Evolutionary conservation across 257 asterid genomes (phyloP), one percentile per base, ranked within the genome.

Genomic region (Dorcoceras hygrometricum): DNA sequence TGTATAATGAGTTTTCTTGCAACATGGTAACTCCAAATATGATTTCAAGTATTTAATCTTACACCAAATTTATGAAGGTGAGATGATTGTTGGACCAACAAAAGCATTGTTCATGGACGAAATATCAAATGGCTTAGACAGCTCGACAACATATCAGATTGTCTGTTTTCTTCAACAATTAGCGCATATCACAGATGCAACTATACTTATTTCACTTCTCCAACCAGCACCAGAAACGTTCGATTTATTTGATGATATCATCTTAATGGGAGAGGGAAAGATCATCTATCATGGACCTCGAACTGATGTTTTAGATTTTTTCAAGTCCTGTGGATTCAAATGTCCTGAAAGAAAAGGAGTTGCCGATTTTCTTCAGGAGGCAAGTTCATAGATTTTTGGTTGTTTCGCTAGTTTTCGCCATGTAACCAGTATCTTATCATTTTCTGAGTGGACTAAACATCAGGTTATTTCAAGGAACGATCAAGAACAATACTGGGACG

Each of bases 321-420:
- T 82, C 50, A 56, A 71, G 29, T 36, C 51, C 39, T 73, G 74
- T 32, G 82, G 87, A 12, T 82, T 82, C 53, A 76, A 29, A 39
- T 82, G 84, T 31, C 82, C 87, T 20, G 78, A 74, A 19, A 78
- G 84, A 59, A 79, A 79, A 71, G 84, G 84, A 62, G 82, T 71
- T 16, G 82, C 82, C 20, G 84, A 82, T 59, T 82, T 82, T 62
- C 72, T 82, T 29, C 84, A 79, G 75, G 80, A 79, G 75, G 86
- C 68, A 74, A 67, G 69, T 65, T 29, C 29, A 75, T 46, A 22
- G 25, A 23, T 26, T 14, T 16, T 19, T 66, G n/a, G 29, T 7
- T 0, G 54, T 55, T 6, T 66, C 28, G 26, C 22, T 2, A 23
- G 5, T 25, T 54, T 20, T 24, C 26, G 26, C 39, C 55, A 12